Conservation (phyloP, 164 flowering plant species). For the Malania oleifera region DNA sequence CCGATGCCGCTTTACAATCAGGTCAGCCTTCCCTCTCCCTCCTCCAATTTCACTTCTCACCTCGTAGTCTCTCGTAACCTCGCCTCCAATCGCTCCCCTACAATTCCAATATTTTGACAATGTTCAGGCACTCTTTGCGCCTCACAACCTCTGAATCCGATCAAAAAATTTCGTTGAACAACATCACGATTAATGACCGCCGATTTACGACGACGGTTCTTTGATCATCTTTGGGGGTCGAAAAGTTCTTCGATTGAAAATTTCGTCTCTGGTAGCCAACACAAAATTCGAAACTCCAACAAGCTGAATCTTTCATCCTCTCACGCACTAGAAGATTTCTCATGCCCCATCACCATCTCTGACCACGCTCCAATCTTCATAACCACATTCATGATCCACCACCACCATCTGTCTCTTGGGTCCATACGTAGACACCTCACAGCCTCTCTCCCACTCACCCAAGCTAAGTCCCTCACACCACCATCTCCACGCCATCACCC, state of each 20-base stretch:
- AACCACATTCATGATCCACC: no score
- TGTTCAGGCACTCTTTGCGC: slow-evolving; percentile 25
- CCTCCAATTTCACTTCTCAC: slow-evolving; percentile 53
- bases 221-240: slow-evolving; percentile 36
- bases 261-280: no score
- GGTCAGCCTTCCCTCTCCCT: slow-evolving; percentile 60
- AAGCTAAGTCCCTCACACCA: no score
- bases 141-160: slow-evolving; percentile 28
- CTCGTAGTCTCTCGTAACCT: slow-evolving; percentile 25
- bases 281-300: no score
- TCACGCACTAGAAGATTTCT: no score
- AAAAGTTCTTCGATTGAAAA: slow-evolving; percentile 35
- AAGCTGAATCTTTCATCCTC: no score
- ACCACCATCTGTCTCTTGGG: no score
- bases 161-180: slow-evolving; percentile 27
- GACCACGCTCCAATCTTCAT: no score
- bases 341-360: no score
- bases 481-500: no score
- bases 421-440: no score
- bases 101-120: slow-evolving; percentile 43
- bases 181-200: slow-evolving; percentile 25
- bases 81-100: slow-evolving; percentile 35
- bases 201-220: slow-evolving; percentile 36
- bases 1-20: slow-evolving; percentile 43
- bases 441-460: no score